Evolutionary conservation across 2,329 filamentous ascomycete species (phyloP).

Genomic region (Colletotrichum truncatum): DNA sequence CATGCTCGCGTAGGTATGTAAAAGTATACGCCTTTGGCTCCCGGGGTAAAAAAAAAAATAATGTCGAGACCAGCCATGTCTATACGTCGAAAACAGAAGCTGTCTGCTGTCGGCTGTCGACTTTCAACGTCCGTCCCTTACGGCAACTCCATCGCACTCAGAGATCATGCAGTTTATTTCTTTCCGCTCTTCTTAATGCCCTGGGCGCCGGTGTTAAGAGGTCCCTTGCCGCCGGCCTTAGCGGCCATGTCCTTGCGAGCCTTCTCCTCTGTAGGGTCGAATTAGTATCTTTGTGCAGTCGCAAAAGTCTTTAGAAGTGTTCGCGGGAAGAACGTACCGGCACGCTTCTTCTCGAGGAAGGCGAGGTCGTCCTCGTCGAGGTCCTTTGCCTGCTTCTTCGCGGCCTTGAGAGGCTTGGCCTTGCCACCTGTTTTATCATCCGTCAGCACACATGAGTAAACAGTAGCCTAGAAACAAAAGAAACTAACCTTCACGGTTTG

Average conservation of each 20-base stretch:
- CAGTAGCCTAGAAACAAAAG: background rate
- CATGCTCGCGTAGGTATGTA: constrained; percentile 29
- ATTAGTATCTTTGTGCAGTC: background rate
- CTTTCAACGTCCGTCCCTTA: background rate
- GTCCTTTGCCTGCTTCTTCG: constrained; percentile 87
- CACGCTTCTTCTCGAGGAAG: constrained; percentile 83
- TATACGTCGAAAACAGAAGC: background rate
- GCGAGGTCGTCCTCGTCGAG: constrained; percentile 88
- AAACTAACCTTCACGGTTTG: constrained; percentile 49
- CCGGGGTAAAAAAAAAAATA: background rate
- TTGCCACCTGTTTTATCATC: constrained; percentile 72
- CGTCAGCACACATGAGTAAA: constrained; percentile 1
- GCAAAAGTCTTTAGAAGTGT: background rate
- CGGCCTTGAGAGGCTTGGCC: constrained; percentile 84
- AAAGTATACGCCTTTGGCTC: constrained; percentile 11
- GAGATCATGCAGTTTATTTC: constrained; percentile 69
- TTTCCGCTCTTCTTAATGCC: constrained; percentile 99
- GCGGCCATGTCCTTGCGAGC: constrained; percentile 85
- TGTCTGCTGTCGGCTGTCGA: background rate
- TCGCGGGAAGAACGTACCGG: constrained; percentile 67
- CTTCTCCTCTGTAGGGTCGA: constrained; percentile 72
- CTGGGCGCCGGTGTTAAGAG: constrained; percentile 83
- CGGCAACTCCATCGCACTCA: background rate
- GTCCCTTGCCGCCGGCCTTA: constrained; percentile 87
- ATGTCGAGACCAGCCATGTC: background rate